Percentiles rank a stretch among this genome's conserved stretches.
phyloP scores from a whole-genome alignment of 1,139 yeast species.

The Yamadazyma membranifaciens region DNA sequence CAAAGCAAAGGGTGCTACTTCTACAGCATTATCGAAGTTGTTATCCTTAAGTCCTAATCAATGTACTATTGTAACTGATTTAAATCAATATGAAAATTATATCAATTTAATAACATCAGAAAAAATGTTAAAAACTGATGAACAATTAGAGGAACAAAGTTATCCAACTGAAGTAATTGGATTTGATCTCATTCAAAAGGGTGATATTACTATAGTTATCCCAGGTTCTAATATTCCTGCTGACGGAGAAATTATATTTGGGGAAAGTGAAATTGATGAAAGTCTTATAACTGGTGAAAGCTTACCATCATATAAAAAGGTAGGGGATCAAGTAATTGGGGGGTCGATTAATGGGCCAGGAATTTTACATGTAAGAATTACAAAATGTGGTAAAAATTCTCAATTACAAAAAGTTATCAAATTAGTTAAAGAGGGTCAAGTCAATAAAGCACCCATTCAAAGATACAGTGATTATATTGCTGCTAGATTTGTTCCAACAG shows the following conservation, averaged over 20 bases:
- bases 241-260: constrained; percentile 78
- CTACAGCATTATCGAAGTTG: constrained; percentile 79
- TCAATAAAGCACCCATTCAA: constrained; percentile 87
- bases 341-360: constrained; percentile 90
- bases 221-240: constrained; percentile 93
- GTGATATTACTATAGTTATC: constrained; percentile 72
- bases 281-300: constrained; percentile 91
- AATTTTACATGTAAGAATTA: constrained; percentile 64
- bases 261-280: constrained; percentile 83
- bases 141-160: constrained; percentile 10
- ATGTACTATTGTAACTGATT: constrained; percentile 60
- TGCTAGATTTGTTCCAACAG: constrained; percentile 79
- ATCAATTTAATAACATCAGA: not conserved
- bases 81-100: constrained; percentile 23
- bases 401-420: constrained; percentile 84
- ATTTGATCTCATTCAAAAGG: constrained; percentile 72
- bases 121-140: not conserved
- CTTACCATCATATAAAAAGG: constrained; percentile 60
- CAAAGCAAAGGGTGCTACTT: constrained; percentile 91
- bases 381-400: constrained; percentile 76
- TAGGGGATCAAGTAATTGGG: constrained; percentile 71
- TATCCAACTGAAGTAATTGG: constrained; percentile 43
- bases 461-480: constrained; percentile 84
- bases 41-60: constrained; percentile 78
- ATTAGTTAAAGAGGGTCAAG: constrained; percentile 86